Evolutionary conservation across 202 grass and related monocot species (phyloP).

Genomic region (Zoysia matrella): DNA sequence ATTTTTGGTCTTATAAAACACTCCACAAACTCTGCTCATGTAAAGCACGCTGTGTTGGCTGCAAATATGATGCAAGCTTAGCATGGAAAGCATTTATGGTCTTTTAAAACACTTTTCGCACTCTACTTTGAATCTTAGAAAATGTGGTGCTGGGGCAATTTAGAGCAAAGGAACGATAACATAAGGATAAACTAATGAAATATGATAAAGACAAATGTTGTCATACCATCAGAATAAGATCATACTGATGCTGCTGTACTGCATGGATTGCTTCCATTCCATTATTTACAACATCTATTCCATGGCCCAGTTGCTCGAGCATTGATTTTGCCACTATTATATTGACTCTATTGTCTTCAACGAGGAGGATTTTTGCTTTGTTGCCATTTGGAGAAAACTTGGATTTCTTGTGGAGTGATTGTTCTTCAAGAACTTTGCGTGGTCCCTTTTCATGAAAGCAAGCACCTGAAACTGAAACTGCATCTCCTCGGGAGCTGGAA

Average conservation of each 20-base stretch:
- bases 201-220: constrained; percentile 21
- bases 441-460: constrained; percentile 35
- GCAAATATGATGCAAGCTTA: constrained; percentile 34
- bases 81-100: not conserved
- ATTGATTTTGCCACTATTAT: constrained; percentile 94
- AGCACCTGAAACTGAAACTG: constrained; percentile 45
- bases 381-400: constrained; percentile 46
- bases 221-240: constrained; percentile 94
- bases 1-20: not conserved
- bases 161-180: constrained; percentile 8
- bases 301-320: constrained; percentile 78
- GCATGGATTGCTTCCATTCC: constrained; percentile 83
- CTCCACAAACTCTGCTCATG: constrained; percentile 11
- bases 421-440: constrained; percentile 36
- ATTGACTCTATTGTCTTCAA: constrained; percentile 94
- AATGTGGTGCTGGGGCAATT: constrained; percentile 27
- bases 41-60: constrained; percentile 15
- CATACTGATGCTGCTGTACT: constrained; percentile 66
- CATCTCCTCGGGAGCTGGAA: constrained; percentile 49
- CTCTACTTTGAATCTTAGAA: constrained; percentile 28
- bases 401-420: constrained; percentile 53
- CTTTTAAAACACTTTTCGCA: not conserved
- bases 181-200: constrained; percentile 28
- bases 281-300: constrained; percentile 81
- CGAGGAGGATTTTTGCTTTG: constrained; percentile 77